Base-by-base conservation (phyloP, 176 grass and related monocot genomes). In the Typha latifolia region DNA sequence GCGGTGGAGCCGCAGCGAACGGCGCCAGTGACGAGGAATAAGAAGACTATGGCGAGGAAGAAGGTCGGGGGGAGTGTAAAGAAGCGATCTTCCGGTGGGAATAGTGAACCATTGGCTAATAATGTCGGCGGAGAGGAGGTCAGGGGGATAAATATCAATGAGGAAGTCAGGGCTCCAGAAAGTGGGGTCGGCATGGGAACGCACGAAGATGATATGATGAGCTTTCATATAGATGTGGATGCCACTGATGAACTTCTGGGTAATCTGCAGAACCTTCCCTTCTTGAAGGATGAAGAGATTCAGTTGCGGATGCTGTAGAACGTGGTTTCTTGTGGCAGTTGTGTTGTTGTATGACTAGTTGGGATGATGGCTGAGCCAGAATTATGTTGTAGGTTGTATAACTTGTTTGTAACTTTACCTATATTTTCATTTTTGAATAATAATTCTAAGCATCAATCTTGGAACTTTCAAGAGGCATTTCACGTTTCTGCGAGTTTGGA, bases 91-190 rank as follows among this genome's bases (percentile, higher is more conserved):
- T 66, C 75, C 2, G 37, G 79, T 53, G 75, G 82, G 0, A 82
- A 70, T 14, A 85, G 69, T 66, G 76, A 79, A 69, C 63, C 72
- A 0, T 66, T 57, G 9, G 70, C 80, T 70, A 79, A 56, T 24
- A 62, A 63, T 0, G 76, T 27, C 12, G 62, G 29, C 15, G 66
- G 64, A 12, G 73, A 85, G 63, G 86, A 90, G 59, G 82, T 72
- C 12, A 85, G 70, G 43, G 82, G 77, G 26, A 96, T 96, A 68
- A 87, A 96, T 83, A 90, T 96, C 56, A 96, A 96, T 64, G 88
- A 86, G 77, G 88, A 74, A 2, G 82, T 79, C 47, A 84, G 78
- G 66, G 69, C 74, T 51, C 82, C 85, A 18, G 87, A 91, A 22
- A 66, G 66, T n/a, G 81, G 69, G 66, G 68, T 61, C 14, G 62